Conservation (phyloP, 331 rosid genomes). For the Arachis monticola region DNA sequence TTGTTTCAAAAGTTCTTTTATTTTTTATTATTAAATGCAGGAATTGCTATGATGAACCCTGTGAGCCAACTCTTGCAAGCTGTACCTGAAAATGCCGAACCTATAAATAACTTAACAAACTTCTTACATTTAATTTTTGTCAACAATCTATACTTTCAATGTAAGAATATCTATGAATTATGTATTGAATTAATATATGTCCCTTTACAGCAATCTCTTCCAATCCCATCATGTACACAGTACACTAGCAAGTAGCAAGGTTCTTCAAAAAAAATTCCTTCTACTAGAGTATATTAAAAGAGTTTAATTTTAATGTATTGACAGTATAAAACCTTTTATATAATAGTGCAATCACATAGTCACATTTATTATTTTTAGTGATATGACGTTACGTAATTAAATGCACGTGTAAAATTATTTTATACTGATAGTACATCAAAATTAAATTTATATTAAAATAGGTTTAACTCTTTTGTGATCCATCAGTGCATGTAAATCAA, state of each 20-base stretch:
- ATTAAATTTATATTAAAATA: too few species aligned
- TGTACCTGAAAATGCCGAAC: not conserved
- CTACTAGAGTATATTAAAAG: not conserved
- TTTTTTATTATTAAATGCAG: not conserved
- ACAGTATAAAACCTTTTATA: too few species aligned
- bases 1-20: not conserved
- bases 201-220: not conserved
- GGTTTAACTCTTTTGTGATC: too few species aligned
- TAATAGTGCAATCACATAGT: too few species aligned
- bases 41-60: not conserved
- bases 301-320: not conserved
- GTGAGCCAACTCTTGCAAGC: not conserved
- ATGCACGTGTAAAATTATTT: too few species aligned
- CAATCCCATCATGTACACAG: not conserved
- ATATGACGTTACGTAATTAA: too few species aligned
- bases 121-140: too few species aligned
- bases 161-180: too few species aligned
- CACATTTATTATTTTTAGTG: too few species aligned
- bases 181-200: not conserved
- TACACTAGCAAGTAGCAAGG: not conserved
- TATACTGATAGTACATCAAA: too few species aligned
- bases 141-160: too few species aligned
- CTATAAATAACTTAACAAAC: too few species aligned
- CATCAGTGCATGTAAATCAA: conserved; percentile 33
- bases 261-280: not conserved